Conservation (phyloP, 805 yeast genomes). For the Pichia phayaonensis region DNA sequence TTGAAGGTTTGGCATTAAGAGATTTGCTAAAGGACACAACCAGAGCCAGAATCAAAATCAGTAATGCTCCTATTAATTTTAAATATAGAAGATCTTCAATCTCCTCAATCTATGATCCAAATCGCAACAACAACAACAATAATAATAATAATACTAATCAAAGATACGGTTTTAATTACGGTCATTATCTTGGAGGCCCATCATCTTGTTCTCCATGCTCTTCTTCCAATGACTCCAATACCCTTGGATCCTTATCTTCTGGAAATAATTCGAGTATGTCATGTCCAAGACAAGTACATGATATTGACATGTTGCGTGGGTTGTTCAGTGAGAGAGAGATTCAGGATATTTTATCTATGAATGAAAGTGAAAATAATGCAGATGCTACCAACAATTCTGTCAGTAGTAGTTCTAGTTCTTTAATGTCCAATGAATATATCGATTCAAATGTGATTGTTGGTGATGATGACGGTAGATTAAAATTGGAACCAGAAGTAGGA, state of each 20-base stretch:
- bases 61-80: too few relatives aligned
- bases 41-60: too few relatives aligned
- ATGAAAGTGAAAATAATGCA: neutral
- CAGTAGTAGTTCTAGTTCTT: neutral
- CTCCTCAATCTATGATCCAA: slow-evolving; percentile 13
- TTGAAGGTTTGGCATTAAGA: neutral
- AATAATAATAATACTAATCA: neutral
- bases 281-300: neutral
- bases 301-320: neutral
- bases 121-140: neutral
- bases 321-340: neutral
- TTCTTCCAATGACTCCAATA: neutral
- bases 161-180: neutral
- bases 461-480: neutral
- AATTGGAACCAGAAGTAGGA: neutral
- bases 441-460: neutral
- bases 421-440: neutral
- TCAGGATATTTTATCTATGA: neutral
- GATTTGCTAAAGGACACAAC: too few relatives aligned
- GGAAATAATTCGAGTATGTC: neutral
- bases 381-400: neutral
- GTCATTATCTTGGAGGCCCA: neutral
- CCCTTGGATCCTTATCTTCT: neutral
- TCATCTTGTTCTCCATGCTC: neutral
- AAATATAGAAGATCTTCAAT: slow-evolving; percentile 13